These are phyloP conservation scores for Eucalyptus paniculata DNA, from an alignment of 345 rosid species.

Conservation along the genomic window DNA sequence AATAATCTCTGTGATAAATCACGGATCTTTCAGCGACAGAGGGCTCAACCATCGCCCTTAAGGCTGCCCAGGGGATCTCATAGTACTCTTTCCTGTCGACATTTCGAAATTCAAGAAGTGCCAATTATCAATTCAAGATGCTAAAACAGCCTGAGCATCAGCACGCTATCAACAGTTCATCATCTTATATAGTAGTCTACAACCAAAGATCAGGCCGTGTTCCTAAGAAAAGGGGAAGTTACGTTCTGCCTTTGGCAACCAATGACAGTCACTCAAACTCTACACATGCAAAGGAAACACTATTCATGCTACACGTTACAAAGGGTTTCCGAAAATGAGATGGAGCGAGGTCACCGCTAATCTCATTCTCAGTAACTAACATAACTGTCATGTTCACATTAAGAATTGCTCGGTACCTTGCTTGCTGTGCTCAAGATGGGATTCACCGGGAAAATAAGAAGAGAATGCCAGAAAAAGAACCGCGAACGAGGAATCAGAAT, in stretches of 20 bases:
- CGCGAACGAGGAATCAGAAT: not conserved
- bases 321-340: not conserved
- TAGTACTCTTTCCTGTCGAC: slow-evolving; percentile 76
- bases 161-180: not conserved
- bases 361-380: not conserved
- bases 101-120: not conserved
- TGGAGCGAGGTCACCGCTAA: not conserved
- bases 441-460: not conserved
- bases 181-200: not conserved
- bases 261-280: not conserved
- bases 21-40: slow-evolving; percentile 56
- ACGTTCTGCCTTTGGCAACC: not conserved
- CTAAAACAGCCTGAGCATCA: not conserved
- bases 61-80: slow-evolving; percentile 77
- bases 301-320: not conserved
- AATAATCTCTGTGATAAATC: slow-evolving; percentile 56
- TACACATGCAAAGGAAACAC: not conserved
- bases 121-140: not conserved
- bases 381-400: not conserved
- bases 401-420: not conserved
- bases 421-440: not conserved
- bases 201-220: not conserved
- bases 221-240: not conserved
- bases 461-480: not conserved
- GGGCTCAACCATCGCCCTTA: slow-evolving; percentile 88